Percentiles rank a stretch among this genome's conserved stretches.
Evolutionary conservation across 139 green algal species (phyloP).

Genomic region (Gonium pectorale): DNA sequence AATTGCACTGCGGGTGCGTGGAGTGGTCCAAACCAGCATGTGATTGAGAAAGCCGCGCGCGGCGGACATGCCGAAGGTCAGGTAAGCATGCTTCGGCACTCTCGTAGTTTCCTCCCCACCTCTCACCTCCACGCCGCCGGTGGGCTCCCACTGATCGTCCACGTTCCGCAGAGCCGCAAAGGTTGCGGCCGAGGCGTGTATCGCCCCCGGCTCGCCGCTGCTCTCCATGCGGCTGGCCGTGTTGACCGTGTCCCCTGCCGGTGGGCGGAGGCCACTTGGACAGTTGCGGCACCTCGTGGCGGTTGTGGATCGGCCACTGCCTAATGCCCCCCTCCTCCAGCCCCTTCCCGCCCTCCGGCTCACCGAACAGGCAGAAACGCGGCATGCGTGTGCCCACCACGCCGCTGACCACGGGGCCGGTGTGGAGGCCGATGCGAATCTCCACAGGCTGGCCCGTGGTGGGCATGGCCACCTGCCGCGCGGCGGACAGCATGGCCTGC

Average conservation of each 20-base stretch:
- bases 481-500: slow-evolving; percentile 17
- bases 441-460: slow-evolving; percentile 11
- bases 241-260: slow-evolving; percentile 34
- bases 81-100: too few species aligned
- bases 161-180: too few species aligned
- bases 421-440: slow-evolving; percentile 43
- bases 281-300: neutral
- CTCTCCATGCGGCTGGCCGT: slow-evolving; percentile 39
- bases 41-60: too few species aligned
- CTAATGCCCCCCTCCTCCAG: too few species aligned
- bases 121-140: too few species aligned
- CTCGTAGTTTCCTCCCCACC: too few species aligned
- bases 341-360: neutral
- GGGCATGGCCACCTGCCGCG: neutral
- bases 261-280: neutral
- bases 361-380: slow-evolving; percentile 36
- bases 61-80: too few species aligned
- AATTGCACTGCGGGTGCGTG: too few species aligned
- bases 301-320: neutral
- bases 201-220: neutral
- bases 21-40: too few species aligned
- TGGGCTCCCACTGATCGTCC: too few species aligned
- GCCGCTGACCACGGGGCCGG: slow-evolving; percentile 23
- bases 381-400: slow-evolving; percentile 42
- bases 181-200: too few species aligned